These are phyloP conservation scores for Aegilops bicornis DNA, from an alignment of 176 grass and related monocot genomes.

Conservation along the genomic window DNA sequence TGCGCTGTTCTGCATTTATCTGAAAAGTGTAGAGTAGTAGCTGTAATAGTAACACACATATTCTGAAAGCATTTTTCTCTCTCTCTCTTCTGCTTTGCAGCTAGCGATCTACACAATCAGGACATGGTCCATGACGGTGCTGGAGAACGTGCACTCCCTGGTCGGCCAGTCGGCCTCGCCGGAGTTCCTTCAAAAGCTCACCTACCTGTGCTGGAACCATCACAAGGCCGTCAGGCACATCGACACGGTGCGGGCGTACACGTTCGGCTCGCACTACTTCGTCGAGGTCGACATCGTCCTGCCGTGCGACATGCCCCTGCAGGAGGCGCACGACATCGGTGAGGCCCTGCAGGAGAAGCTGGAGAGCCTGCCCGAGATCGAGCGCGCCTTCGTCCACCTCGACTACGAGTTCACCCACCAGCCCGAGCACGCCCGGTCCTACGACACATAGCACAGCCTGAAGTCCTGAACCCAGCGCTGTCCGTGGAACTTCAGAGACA, in stretches of 20 bases:
- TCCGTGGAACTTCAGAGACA: neutral
- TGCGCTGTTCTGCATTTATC: neutral
- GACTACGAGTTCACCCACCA: constrained; percentile 97
- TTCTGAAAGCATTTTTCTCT: neutral
- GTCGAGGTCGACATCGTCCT: constrained; percentile 84
- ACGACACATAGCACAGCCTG: constrained; percentile 44
- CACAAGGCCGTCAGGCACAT: constrained; percentile 68
- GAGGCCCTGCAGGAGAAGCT: constrained; percentile 98
- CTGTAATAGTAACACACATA: neutral
- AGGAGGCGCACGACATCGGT: constrained; percentile 90
- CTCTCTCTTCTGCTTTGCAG: constrained; percentile 17
- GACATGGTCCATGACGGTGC: constrained; percentile 75
- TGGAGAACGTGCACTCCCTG: constrained; percentile 75
- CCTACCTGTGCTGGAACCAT: constrained; percentile 92
- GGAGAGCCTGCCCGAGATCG: constrained; percentile 83
- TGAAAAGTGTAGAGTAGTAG: neutral
- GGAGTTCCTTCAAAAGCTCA: constrained; percentile 73
- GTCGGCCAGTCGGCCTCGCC: constrained; percentile 70
- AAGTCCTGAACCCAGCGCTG: neutral
- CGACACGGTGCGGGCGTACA: constrained; percentile 76
- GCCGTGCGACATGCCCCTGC: constrained; percentile 67
- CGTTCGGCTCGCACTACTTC: constrained; percentile 79
- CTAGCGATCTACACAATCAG: constrained; percentile 71
- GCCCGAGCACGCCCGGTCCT: constrained; percentile 70
- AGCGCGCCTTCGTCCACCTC: constrained; percentile 95